Percentiles rank a stretch among this genome's conserved stretches.
phyloP scores from a whole-genome alignment of 2,329 filamentous ascomycete species.

The Nakataea oryzae region DNA sequence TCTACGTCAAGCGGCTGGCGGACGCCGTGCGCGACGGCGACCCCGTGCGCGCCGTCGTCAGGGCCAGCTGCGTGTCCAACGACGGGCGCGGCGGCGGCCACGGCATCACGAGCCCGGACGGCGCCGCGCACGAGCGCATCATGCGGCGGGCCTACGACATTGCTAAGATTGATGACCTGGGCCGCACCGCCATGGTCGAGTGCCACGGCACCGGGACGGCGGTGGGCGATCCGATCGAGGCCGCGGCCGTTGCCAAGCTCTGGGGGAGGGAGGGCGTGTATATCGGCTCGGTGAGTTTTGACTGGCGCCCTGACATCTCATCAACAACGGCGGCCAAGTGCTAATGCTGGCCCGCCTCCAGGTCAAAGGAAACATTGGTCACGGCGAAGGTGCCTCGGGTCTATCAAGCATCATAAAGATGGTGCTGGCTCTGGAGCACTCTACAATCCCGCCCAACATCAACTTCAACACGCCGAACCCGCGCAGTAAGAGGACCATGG shows the following conservation, averaged over 20 bases:
- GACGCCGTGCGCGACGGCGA: slow-evolving; percentile 36
- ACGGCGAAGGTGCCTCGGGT: slow-evolving; percentile 32
- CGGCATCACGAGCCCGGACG: slow-evolving; percentile 22
- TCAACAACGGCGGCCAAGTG: too few relatives aligned
- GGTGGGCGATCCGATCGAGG: slow-evolving; percentile 25
- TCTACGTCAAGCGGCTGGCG: slow-evolving; percentile 34
- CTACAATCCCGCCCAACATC: slow-evolving; percentile 26
- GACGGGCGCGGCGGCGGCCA: slow-evolving; percentile 32
- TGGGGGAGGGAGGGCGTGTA: slow-evolving; percentile 16
- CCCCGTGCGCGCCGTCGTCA: slow-evolving; percentile 27
- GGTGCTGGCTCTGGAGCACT: slow-evolving; percentile 26
- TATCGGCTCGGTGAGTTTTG: slow-evolving; percentile 16
- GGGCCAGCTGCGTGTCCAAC: slow-evolving; percentile 22
- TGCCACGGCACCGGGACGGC: slow-evolving; percentile 22
- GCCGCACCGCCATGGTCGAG: slow-evolving; percentile 21
- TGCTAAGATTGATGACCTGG: slow-evolving; percentile 15
- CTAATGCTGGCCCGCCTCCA: neutral
- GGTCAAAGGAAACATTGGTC: slow-evolving; percentile 30
- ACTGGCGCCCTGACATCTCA: neutral
- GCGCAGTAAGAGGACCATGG: slow-evolving; percentile 6
- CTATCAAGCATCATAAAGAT: slow-evolving; percentile 31
- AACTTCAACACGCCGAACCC: slow-evolving; percentile 22
- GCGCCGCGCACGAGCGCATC: slow-evolving; percentile 17
- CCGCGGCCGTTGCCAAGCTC: slow-evolving; percentile 18
- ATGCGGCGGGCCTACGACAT: slow-evolving; percentile 19